phyloP scores from a whole-genome alignment of 2,329 filamentous ascomycete species.

The Aureobasidium sp. region DNA sequence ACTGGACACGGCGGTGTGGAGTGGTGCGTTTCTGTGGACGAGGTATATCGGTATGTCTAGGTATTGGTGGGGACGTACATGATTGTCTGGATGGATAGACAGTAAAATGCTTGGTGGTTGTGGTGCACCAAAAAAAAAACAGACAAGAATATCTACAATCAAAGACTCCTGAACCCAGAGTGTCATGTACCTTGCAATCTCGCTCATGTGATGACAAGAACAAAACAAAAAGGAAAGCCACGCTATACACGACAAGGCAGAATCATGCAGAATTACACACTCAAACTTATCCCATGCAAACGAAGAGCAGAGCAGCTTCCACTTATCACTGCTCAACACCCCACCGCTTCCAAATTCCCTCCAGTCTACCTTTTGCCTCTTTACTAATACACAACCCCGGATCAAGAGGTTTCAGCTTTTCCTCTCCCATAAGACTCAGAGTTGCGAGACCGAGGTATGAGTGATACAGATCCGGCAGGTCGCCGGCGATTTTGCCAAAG shows the following conservation, averaged over 20 bases:
- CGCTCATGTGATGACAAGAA: too few relatives aligned
- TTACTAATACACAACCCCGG: constrained; percentile 67
- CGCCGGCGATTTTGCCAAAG: constrained; percentile 41
- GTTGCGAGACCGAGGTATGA: constrained; percentile 81
- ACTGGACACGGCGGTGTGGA: constrained; percentile 15
- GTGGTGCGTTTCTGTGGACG: constrained; percentile 7
- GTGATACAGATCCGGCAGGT: constrained; percentile 67
- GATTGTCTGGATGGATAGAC: neutral
- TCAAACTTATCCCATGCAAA: too few relatives aligned
- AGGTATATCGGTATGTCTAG: constrained; percentile 6
- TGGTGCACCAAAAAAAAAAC: too few relatives aligned
- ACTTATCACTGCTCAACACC: neutral
- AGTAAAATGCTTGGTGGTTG: neutral
- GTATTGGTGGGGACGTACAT: constrained; percentile 14
- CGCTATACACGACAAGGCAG: neutral
- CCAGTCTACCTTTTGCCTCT: constrained; percentile 36
- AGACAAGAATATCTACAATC: neutral
- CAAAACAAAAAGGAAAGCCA: neutral
- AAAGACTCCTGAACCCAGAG: too few relatives aligned
- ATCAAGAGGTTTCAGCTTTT: constrained; percentile 65
- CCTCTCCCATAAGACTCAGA: constrained; percentile 57
- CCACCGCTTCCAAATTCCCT: constrained; percentile 24
- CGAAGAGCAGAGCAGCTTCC: neutral
- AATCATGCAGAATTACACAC: too few relatives aligned
- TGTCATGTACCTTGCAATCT: too few relatives aligned